Evolutionary conservation across 1,139 yeast species (phyloP).

Genomic region (Pichia sp.): DNA sequence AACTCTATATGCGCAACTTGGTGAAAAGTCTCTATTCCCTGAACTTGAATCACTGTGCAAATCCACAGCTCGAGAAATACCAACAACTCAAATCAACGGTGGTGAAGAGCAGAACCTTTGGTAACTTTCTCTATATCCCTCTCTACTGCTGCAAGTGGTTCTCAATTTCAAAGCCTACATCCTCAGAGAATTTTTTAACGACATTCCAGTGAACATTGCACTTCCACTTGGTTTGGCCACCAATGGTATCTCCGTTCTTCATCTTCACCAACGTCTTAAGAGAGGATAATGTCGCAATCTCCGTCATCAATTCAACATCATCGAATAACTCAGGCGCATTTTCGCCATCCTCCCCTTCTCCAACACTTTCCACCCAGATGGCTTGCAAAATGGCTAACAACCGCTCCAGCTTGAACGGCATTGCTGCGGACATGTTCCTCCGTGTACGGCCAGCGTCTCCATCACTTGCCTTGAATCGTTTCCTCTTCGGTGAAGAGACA

Average conservation of each 20-base stretch:
- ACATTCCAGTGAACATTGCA: constrained; percentile 43
- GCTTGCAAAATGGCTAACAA: constrained; percentile 45
- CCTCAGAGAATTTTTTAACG: constrained; percentile 37
- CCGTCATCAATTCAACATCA: constrained; percentile 43
- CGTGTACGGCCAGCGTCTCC: constrained; percentile 31
- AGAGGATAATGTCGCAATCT: constrained; percentile 43
- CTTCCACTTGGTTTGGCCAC: constrained; percentile 47
- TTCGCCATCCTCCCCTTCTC: constrained; percentile 25
- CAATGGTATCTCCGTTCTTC: constrained; percentile 39
- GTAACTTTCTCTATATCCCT: constrained; percentile 30
- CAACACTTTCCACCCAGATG: constrained; percentile 30
- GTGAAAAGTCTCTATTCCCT: constrained; percentile 16
- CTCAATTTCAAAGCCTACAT: constrained; percentile 40
- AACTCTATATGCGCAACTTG: constrained; percentile 19
- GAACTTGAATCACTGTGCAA: constrained; percentile 18
- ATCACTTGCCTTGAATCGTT: constrained; percentile 21
- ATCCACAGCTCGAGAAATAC: constrained; percentile 20
- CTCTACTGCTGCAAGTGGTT: constrained; percentile 30
- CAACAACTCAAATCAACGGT: constrained; percentile 16
- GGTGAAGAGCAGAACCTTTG: constrained; percentile 26
- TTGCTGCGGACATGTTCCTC: constrained; percentile 37
- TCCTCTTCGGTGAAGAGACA: constrained; percentile 22
- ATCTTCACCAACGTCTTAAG: constrained; percentile 37
- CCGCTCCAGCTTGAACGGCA: constrained; percentile 45
- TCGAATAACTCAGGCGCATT: constrained; percentile 31